A percentile compares a stretch with the other conserved stretches of the same genome.
Evolutionary conservation across 2,329 filamentous ascomycete genomes (phyloP).

Genomic region (Fusarium gaditjirri): DNA sequence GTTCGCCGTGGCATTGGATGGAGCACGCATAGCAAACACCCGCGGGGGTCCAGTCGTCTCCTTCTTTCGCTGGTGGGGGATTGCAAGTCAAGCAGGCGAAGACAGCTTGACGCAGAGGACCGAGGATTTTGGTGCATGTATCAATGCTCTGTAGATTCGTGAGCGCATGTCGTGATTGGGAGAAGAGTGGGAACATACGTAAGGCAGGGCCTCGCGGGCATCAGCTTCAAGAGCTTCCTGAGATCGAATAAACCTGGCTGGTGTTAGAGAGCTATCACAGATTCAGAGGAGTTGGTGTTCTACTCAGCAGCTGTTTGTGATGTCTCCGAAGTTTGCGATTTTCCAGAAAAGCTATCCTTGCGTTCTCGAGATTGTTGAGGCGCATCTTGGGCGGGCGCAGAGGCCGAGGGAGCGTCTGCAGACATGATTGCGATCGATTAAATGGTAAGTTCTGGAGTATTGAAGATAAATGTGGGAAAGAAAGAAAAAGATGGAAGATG

Average conservation of each 20-base stretch:
- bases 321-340: slow-evolving; percentile 65
- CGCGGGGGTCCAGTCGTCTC: slow-evolving; percentile 67
- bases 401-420: slow-evolving; percentile 52
- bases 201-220: slow-evolving; percentile 93
- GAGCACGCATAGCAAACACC: slow-evolving; percentile 97
- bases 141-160: slow-evolving; percentile 79
- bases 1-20: slow-evolving; percentile 95
- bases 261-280: background rate
- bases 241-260: slow-evolving; percentile 79
- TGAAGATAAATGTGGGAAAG: background rate
- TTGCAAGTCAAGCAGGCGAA: slow-evolving; percentile 97
- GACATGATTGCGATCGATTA: slow-evolving; percentile 45
- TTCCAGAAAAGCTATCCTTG: slow-evolving; percentile 68
- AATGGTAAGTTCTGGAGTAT: background rate
- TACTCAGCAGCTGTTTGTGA: slow-evolving; percentile 81
- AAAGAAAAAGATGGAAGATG: background rate
- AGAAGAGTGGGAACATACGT: slow-evolving; percentile 65
- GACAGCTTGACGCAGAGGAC: slow-evolving; percentile 85
- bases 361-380: slow-evolving; percentile 50
- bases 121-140: slow-evolving; percentile 89
- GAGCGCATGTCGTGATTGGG: slow-evolving; percentile 26
- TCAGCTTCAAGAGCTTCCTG: slow-evolving; percentile 94
- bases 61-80: slow-evolving; percentile 73
- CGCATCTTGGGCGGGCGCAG: slow-evolving; percentile 37
- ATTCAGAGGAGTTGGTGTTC: slow-evolving; percentile 2